These are phyloP conservation scores for Mayamaea pseudoterrestris DNA, from an alignment of 108 stramenopile genomes.

Conservation along the genomic window DNA sequence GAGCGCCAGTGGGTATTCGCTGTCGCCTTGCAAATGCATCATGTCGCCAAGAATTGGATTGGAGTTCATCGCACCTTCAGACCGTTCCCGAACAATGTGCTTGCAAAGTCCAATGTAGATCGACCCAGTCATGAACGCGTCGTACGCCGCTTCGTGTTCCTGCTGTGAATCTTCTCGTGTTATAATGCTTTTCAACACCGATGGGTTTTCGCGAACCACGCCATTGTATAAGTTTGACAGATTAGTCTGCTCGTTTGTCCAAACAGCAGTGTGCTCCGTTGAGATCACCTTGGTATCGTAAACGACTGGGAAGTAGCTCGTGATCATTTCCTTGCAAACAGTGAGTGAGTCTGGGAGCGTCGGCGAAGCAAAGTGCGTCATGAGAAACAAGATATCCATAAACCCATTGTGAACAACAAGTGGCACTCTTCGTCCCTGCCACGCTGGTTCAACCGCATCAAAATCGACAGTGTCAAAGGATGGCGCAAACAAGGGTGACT, in stretches of 20 bases:
- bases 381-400: slow-evolving; percentile 66
- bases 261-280: slow-evolving; percentile 21
- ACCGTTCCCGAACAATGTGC: background rate
- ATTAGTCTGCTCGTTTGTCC: slow-evolving; percentile 27
- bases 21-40: slow-evolving; percentile 12
- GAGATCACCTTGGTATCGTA: slow-evolving; percentile 74
- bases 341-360: slow-evolving; percentile 40
- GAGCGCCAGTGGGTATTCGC: no score
- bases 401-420: slow-evolving; percentile 78
- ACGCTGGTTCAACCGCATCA: background rate
- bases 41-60: background rate
- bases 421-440: slow-evolving; percentile 40
- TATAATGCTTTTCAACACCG: background rate
- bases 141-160: slow-evolving; percentile 60
- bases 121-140: slow-evolving; percentile 68
- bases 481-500: background rate
- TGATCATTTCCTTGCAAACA: slow-evolving; percentile 47
- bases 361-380: slow-evolving; percentile 60
- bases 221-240: slow-evolving; percentile 27
- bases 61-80: slow-evolving; percentile 7
- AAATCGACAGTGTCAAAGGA: slow-evolving; percentile 5
- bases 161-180: slow-evolving; percentile 12
- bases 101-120: slow-evolving; percentile 5
- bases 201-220: slow-evolving; percentile 9
- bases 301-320: slow-evolving; percentile 45